Percentiles rank a stretch among this genome's conserved stretches.
These are phyloP conservation scores for Elaeagnus macrophylla DNA, from an alignment of 306 rosid genomes.

Conservation along the genomic window DNA sequence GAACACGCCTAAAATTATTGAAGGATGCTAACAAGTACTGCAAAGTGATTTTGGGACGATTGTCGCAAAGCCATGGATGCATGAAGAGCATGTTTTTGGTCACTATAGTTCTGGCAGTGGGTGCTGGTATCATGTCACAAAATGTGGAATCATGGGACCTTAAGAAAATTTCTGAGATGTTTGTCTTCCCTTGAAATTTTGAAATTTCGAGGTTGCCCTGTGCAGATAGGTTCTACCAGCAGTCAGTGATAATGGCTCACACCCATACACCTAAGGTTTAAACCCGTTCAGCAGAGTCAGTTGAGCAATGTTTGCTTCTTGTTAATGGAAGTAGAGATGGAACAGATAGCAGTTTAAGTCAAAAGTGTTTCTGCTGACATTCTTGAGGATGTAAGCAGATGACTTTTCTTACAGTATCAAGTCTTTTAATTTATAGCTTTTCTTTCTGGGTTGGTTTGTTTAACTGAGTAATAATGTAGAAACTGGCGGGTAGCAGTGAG, in stretches of 20 bases:
- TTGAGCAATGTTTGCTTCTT: no score
- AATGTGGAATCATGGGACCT: slow-evolving; percentile 39
- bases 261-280: slow-evolving; percentile 2
- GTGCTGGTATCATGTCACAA: slow-evolving; percentile 49
- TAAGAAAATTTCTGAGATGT: slow-evolving; percentile 38
- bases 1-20: slow-evolving; percentile 29
- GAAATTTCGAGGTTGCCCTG: slow-evolving; percentile 22
- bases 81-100: slow-evolving; percentile 39
- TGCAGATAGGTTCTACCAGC: not conserved
- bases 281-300: no score
- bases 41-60: slow-evolving; percentile 41
- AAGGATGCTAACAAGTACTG: slow-evolving; percentile 66
- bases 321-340: no score
- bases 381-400: no score
- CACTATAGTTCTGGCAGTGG: slow-evolving; percentile 41
- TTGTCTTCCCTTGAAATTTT: slow-evolving; percentile 39
- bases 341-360: no score
- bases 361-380: no score
- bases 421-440: no score
- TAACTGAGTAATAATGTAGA: no score
- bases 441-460: no score
- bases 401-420: no score
- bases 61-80: slow-evolving; percentile 51
- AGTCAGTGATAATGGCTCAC: not conserved
- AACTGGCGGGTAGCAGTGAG: no score